Evolutionary conservation across 2,329 filamentous ascomycete species (phyloP).

Genomic region (Pseudogymnoascus sp.): DNA sequence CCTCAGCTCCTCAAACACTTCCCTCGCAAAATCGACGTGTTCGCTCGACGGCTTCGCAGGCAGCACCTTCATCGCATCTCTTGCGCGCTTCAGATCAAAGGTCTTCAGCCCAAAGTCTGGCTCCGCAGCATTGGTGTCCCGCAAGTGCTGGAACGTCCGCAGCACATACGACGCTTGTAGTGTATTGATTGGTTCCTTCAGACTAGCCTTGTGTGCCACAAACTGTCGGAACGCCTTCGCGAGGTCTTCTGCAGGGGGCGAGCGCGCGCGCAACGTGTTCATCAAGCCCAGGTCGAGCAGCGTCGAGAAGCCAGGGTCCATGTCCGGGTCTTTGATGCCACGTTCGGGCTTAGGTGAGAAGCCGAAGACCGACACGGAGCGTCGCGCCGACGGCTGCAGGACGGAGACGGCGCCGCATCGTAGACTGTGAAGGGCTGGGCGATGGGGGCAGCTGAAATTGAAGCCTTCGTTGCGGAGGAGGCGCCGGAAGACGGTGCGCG

Average conservation of each 20-base stretch:
- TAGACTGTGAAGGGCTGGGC: constrained; percentile 16
- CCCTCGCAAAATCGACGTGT: constrained; percentile 20
- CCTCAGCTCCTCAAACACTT: constrained; percentile 19
- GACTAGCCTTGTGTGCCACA: constrained; percentile 47
- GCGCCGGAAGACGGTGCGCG: constrained; percentile 50
- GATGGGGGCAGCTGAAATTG: constrained; percentile 27
- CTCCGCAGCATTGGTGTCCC: constrained; percentile 25
- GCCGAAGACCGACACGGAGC: constrained; percentile 57
- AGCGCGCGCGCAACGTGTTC: constrained; percentile 53
- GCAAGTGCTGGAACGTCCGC: constrained; percentile 54
- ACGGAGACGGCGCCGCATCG: constrained; percentile 33
- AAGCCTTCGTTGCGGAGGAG: constrained; percentile 43
- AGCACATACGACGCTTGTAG: constrained; percentile 56
- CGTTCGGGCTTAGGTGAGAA: constrained; percentile 53
- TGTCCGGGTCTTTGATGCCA: constrained; percentile 50
- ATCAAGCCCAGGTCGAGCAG: constrained; percentile 62
- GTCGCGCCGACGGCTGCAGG: constrained; percentile 28
- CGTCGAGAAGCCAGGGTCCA: constrained; percentile 62
- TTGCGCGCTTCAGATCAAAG: constrained; percentile 16
- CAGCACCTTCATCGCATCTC: constrained; percentile 15
- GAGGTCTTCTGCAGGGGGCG: constrained; percentile 56
- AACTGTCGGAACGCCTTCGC: constrained; percentile 56
- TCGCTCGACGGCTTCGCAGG: constrained; percentile 17
- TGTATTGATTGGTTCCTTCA: constrained; percentile 47
- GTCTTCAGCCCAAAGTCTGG: constrained; percentile 14